Base-by-base conservation (phyloP, 768 basidiomycete species). In the Hirschioporus abietinus region DNA sequence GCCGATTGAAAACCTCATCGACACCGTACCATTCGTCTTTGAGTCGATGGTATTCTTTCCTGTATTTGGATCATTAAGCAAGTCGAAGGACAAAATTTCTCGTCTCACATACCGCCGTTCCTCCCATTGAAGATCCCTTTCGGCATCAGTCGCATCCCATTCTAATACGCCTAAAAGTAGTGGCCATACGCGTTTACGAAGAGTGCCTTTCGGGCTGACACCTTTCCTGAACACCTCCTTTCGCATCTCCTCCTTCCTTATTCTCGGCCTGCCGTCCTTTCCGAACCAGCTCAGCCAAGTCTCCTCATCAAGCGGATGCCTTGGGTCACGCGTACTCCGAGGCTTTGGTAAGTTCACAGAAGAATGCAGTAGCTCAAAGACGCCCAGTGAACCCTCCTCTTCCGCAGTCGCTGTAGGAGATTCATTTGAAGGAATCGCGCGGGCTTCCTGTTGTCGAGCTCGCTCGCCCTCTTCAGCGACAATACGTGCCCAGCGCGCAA, bases 391-490 rank as follows among this genome's bases (percentile, higher is more conserved):
- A 0, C 90, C 90, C 3, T 81, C 82, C 76, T 89, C 92, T 72
- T 88, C 88, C 20, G 75, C 82, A 36, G 81, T 74, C 68, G 81
- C 80, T 15, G 80, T 71, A 4, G 82, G 78, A 1, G 80, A 81
- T 3, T 60, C 65, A n/a, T 60, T 26, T 1, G 60, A 10, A 3
- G 87, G 86, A 15, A 92, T 71, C 0, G 84, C 80, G 73, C 90
- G 89, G 0, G 91, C 87, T 75, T 99, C 97, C 59, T 85, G 84
- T 69, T 88, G 79, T 58, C 97, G 83, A 6, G 95, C 88, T 18
- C 93, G 84, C 76, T 99, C 97, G 20, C 97, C 97, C 75, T 99
- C 97, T 76, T 99, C 97, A 1, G 97, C 97, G 0, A 99, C 97
- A 67, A 95, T 91, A 63, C 96, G 84, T 3, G 97, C 97, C 97